phyloP scores from a whole-genome alignment of 176 grass and related monocot species.

The Eragrostis nindensis region DNA sequence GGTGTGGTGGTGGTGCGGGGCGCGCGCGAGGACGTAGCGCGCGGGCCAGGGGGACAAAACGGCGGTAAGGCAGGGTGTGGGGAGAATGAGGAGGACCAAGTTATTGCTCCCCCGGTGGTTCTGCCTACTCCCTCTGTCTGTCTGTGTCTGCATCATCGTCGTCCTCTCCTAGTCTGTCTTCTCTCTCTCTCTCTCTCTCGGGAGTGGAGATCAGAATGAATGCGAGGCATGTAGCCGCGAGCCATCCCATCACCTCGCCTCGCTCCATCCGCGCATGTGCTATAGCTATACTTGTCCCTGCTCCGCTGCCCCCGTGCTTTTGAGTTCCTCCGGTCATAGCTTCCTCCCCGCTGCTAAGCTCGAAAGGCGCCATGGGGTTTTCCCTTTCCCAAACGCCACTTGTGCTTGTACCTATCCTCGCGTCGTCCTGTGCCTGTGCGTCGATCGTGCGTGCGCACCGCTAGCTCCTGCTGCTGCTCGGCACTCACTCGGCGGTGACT shows the following conservation, averaged over 20 bases:
- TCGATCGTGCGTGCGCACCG: no score
- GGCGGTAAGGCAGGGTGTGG: slow-evolving; percentile 29
- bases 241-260: slow-evolving; percentile 35
- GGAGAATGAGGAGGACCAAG: slow-evolving; percentile 33
- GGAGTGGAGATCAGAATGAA: slow-evolving; percentile 59
- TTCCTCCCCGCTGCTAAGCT: not conserved
- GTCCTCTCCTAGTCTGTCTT: not conserved
- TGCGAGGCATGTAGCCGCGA: slow-evolving; percentile 46
- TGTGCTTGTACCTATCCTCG: not conserved
- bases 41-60: slow-evolving; percentile 49
- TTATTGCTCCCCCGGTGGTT: slow-evolving; percentile 42
- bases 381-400: not conserved
- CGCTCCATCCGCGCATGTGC: not conserved
- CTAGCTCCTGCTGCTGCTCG: not conserved
- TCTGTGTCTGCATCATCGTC: not conserved
- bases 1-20: no score
- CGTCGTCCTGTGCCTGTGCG: no score
- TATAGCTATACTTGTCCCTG: not conserved
- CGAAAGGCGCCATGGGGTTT: not conserved
- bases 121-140: slow-evolving; percentile 12
- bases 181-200: not conserved
- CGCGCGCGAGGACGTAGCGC: no score
- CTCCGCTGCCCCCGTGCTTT: slow-evolving; percentile 31
- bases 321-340: slow-evolving; percentile 6
- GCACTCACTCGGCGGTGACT: not conserved